A percentile compares a stretch with the other conserved stretches of the same genome.
Evolutionary conservation across 768 basidiomycete species (phyloP).

Genomic region (Panaeolus cyanescens): DNA sequence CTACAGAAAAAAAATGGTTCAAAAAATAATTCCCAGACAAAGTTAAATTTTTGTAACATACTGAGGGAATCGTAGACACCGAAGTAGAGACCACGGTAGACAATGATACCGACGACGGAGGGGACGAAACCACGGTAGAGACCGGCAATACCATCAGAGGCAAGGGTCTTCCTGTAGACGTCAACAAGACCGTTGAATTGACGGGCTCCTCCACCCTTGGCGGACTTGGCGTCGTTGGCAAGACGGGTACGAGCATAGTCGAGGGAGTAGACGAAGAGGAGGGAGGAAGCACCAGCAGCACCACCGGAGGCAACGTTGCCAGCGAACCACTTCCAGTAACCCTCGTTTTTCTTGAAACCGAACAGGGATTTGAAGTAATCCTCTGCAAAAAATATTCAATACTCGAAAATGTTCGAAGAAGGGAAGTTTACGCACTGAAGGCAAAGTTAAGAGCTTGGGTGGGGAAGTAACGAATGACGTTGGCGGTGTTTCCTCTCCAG

Average conservation of each 20-base stretch:
- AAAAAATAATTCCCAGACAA: slow-evolving; percentile 14
- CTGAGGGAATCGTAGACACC: slow-evolving; percentile 95
- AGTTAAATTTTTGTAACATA: slow-evolving; percentile 43
- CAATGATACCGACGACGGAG: slow-evolving; percentile 98
- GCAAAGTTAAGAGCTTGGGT: slow-evolving; percentile 99
- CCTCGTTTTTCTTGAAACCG: slow-evolving; percentile 97
- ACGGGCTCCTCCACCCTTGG: slow-evolving; percentile 87
- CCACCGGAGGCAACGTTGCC: slow-evolving; percentile 99
- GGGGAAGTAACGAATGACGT: slow-evolving; percentile 99
- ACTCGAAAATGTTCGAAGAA: neutral
- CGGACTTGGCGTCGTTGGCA: slow-evolving; percentile 95
- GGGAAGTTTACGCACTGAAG: slow-evolving; percentile 74
- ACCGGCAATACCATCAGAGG: slow-evolving; percentile 96
- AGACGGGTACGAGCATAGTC: slow-evolving; percentile 99
- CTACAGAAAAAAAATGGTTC: slow-evolving; percentile 41
- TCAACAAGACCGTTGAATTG: slow-evolving; percentile 99
- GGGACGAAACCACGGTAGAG: slow-evolving; percentile 99
- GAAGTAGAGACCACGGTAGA: slow-evolving; percentile 99
- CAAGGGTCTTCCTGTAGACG: slow-evolving; percentile 97
- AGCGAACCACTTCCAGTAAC: slow-evolving; percentile 98
- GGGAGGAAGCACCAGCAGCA: slow-evolving; percentile 97
- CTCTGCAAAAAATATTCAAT: slow-evolving; percentile 51
- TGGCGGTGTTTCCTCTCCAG: slow-evolving; percentile 99
- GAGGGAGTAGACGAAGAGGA: slow-evolving; percentile 99
- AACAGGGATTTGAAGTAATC: slow-evolving; percentile 99